Evolutionary conservation across 1,284 basidiomycete genomes (phyloP).

Genomic region (Anthracocystis setariae): DNA sequence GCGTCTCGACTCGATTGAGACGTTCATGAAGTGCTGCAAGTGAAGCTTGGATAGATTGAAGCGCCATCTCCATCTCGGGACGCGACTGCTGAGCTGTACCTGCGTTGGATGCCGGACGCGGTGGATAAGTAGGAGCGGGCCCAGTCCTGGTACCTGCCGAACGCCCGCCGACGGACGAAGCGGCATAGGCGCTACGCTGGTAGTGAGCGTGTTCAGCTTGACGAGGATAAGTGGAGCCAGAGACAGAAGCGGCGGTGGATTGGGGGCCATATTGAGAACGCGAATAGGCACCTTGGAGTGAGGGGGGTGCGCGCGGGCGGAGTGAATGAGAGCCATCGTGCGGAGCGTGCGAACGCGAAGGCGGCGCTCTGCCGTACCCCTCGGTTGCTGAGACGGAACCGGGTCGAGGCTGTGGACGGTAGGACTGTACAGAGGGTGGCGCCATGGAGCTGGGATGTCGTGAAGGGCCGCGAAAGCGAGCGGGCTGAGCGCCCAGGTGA

Average conservation of each 20-base stretch:
- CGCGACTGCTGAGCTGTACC: constrained; percentile 29
- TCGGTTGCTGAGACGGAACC: constrained; percentile 37
- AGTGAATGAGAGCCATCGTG: constrained; percentile 12
- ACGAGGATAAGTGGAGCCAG: constrained; percentile 37
- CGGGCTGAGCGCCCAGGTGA: constrained; percentile 31
- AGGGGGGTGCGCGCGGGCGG: constrained; percentile 28
- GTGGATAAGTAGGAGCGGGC: constrained; percentile 18
- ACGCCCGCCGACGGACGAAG: constrained; percentile 59
- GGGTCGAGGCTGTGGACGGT: constrained; percentile 33
- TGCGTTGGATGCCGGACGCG: constrained; percentile 37
- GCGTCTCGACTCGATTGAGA: constrained; percentile 69
- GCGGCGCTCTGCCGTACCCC: constrained; percentile 23
- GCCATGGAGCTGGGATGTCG: constrained; percentile 21
- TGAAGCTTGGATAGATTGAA: constrained; percentile 86
- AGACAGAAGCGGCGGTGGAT: constrained; percentile 34
- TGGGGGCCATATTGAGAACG: constrained; percentile 27
- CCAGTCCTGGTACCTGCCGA: constrained; percentile 33
- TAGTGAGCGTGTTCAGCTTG: constrained; percentile 27
- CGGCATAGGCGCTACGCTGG: constrained; percentile 45
- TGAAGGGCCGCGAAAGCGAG: constrained; percentile 18
- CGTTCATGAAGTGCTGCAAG: constrained; percentile 89
- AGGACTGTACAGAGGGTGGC: constrained; percentile 27
- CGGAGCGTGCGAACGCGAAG: constrained; percentile 29
- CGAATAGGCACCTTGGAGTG: constrained; percentile 31
- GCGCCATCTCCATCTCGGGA: constrained; percentile 63